Evolutionary conservation across 345 rosid species (phyloP).

Genomic region (Populus euphratica): DNA sequence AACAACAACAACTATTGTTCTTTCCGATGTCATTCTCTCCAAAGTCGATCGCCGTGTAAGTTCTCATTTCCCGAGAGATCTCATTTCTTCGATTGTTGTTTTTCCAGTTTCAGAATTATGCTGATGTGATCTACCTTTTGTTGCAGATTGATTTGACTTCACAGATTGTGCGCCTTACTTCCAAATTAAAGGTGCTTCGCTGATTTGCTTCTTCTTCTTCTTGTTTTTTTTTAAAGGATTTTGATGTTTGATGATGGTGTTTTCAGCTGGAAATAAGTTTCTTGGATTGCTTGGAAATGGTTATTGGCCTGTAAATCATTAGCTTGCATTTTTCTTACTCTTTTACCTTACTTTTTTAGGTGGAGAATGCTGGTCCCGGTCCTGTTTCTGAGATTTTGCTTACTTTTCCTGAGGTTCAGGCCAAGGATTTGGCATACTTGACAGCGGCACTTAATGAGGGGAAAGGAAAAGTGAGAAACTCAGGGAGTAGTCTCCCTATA

Average conservation of each 20-base stretch:
- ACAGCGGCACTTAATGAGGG: constrained; percentile 47
- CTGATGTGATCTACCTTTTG: not conserved
- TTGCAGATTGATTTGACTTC: constrained; percentile 83
- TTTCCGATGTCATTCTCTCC: constrained; percentile 79
- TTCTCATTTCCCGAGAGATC: constrained; percentile 6
- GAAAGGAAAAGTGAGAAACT: constrained; percentile 60
- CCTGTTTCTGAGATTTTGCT: constrained; percentile 63
- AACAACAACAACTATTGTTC: constrained; percentile 36
- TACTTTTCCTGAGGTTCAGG: constrained; percentile 68
- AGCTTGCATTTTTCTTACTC: not conserved
- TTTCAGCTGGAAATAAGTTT: not conserved
- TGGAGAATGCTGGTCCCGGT: constrained; percentile 63
- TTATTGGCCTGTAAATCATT: not conserved
- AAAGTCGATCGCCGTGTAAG: constrained; percentile 94
- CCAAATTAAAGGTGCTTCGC: constrained; percentile 62
- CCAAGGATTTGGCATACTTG: constrained; percentile 64
- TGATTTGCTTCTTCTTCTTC: not conserved
- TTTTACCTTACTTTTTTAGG: constrained; percentile 30
- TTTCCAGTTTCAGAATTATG: not conserved
- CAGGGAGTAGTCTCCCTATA: constrained; percentile 45
- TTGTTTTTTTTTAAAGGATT: not conserved
- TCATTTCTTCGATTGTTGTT: not conserved
- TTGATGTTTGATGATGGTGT: not conserved
- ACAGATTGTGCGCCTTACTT: constrained; percentile 63
- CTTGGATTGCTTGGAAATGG: not conserved